These are phyloP conservation scores for Xenoacremonium recifei DNA, from an alignment of 2,329 filamentous ascomycete genomes.

Conservation along the genomic window DNA sequence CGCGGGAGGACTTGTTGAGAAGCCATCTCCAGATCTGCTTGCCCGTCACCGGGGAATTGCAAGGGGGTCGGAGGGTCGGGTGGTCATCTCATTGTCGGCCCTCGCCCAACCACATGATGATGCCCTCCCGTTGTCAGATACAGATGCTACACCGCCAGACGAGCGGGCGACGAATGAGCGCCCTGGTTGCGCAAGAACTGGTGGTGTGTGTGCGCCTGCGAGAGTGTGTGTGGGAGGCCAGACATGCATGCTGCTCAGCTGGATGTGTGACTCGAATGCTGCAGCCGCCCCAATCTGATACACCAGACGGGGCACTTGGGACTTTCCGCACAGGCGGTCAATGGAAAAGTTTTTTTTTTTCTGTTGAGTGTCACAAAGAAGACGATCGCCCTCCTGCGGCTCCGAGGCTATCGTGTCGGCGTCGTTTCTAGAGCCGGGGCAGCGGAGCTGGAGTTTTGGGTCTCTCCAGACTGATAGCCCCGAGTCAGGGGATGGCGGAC, in stretches of 20 bases:
- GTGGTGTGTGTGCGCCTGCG: constrained; percentile 7
- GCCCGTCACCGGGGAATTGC: neutral
- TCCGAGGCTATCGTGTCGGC: neutral
- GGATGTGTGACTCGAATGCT: too few relatives aligned
- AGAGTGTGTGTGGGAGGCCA: too few relatives aligned
- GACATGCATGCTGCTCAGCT: too few relatives aligned
- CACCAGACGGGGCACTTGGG: too few relatives aligned
- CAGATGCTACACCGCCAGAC: constrained; percentile 21
- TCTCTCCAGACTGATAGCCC: neutral
- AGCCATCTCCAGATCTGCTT: too few relatives aligned
- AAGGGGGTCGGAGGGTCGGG: neutral
- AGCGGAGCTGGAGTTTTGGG: constrained; percentile 1
- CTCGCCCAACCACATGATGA: neutral
- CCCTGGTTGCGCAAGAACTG: constrained; percentile 1
- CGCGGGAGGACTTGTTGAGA: too few relatives aligned
- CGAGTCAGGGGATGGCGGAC: too few relatives aligned
- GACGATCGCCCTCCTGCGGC: too few relatives aligned
- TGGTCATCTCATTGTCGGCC: neutral
- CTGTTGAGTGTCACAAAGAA: constrained; percentile 11
- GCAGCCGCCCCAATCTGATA: too few relatives aligned
- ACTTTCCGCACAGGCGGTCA: too few relatives aligned
- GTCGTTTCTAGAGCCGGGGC: constrained; percentile 1
- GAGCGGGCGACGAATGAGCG: constrained; percentile 14
- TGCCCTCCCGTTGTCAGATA: neutral
- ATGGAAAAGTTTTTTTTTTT: too few relatives aligned